Base-by-base conservation (phyloP, 768 basidiomycete species). In the Amanita brunnescens region DNA sequence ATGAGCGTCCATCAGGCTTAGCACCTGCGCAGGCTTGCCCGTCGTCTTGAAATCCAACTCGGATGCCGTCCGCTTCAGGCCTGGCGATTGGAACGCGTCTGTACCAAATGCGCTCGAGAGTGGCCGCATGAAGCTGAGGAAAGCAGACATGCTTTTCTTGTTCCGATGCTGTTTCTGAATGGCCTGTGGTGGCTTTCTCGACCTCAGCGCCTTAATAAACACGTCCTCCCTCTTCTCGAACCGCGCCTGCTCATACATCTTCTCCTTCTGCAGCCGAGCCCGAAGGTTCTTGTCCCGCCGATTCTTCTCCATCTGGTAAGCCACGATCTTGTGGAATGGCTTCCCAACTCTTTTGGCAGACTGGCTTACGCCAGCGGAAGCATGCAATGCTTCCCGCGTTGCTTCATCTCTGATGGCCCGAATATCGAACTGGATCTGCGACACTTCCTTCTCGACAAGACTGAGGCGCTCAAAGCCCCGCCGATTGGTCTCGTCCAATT, bases 71-170 rank as follows among this genome's bases (percentile, higher is more conserved):
- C 75, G 78, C 63, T 79, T 83, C 54, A 70, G 43, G 3, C 64
- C 62, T n/a, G 70, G 59, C 4, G 70, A 49, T 21, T 72, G 70
- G 14, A 73, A 65, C 23, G 74, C 71, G 44, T 86, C 83, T 40
- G 83, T 78, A 16, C 81, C 81, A 60, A 91, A 91, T 1, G 90
- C 90, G 54, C 81, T 90, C 13, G 90, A 92, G 47, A 91, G 82
- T 1, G 89, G 90, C n/a, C 89, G 78, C 83, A 91, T 91, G 68
- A 91, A 74, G 58, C 81, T 85, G 67, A 91, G 76, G 65, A 91
- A 85, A 4, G 86, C 84, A 0, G 83, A 90, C 73, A 90, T 85
- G 70, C 87, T 90, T 68, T 89, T 87, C 76, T 91, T 91, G 66
- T 84, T 81, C n/a, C 87, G 76, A 55, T 88, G 86, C 51, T 85